These are phyloP conservation scores for Deakozyma indianensis DNA, from an alignment of 805 yeast genomes.

Conservation along the genomic window DNA sequence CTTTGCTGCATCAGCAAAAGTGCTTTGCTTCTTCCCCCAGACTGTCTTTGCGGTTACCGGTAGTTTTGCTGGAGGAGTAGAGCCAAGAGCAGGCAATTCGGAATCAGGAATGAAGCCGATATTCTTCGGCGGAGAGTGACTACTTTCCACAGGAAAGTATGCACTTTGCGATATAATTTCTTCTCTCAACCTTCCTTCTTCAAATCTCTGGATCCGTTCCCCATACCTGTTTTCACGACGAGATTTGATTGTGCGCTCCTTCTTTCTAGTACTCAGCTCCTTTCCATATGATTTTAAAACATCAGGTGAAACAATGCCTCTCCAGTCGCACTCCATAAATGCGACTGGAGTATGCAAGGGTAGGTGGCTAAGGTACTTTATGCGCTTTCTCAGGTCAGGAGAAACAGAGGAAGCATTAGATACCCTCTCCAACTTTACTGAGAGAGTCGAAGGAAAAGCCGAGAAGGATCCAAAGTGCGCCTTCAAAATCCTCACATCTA, in stretches of 20 bases:
- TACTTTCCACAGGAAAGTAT: not conserved
- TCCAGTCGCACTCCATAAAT: conserved; percentile 79
- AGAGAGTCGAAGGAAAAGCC: conserved; percentile 51
- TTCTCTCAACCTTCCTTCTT: not conserved
- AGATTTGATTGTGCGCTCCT: conserved; percentile 10
- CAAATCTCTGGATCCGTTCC: conserved; percentile 1
- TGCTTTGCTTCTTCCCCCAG: conserved; percentile 24
- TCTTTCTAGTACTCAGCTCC: conserved; percentile 14
- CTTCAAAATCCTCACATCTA: conserved; percentile 65
- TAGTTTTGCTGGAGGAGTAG: not conserved
- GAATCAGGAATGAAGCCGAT: not conserved
- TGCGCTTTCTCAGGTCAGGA: conserved; percentile 42
- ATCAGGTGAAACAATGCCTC: conserved; percentile 20
- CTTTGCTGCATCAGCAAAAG: conserved; percentile 38
- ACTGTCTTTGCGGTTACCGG: not conserved
- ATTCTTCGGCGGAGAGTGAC: not conserved
- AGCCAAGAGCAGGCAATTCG: not conserved
- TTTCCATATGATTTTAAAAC: conserved; percentile 13
- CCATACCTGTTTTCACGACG: conserved; percentile 17
- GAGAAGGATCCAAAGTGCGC: conserved; percentile 47
- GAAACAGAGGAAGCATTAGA: conserved; percentile 49
- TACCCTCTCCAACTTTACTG: conserved; percentile 55
- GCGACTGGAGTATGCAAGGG: conserved; percentile 80
- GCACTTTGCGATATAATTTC: not conserved
- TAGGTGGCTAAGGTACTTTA: conserved; percentile 64